Percentiles rank a stretch among this genome's conserved stretches.
Evolutionary conservation across 106 monocot genomes (phyloP).

Genomic region (Dendrobium officinale): DNA sequence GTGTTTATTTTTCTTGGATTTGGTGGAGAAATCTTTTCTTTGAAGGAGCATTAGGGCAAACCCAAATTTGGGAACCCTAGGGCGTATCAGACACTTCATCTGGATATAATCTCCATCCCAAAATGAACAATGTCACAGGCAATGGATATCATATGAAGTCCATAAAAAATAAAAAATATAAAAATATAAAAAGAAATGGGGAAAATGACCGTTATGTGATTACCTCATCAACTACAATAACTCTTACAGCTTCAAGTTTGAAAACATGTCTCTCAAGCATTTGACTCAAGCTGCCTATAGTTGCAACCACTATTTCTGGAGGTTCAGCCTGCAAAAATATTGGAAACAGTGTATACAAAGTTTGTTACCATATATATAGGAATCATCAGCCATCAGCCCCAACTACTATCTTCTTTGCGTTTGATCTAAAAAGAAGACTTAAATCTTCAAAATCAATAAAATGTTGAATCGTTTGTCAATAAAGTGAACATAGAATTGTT

Average conservation of each 20-base stretch:
- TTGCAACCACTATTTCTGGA: slow-evolving; percentile 85
- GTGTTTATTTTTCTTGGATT: too few relatives aligned
- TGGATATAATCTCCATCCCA: not conserved
- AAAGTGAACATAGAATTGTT: not conserved
- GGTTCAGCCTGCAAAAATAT: slow-evolving; percentile 78
- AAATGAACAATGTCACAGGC: not conserved
- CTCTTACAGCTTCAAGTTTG: slow-evolving; percentile 63
- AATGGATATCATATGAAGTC: not conserved
- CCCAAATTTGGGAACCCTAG: too few relatives aligned
- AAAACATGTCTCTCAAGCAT: slow-evolving; percentile 76
- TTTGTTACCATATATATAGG: not conserved
- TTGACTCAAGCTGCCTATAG: slow-evolving; percentile 72
- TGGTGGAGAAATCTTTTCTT: too few relatives aligned
- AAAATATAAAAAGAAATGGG: too few relatives aligned
- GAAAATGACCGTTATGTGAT: slow-evolving; percentile 6
- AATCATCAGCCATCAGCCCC: not conserved
- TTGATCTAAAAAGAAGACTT: not conserved
- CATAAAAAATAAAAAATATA: not conserved
- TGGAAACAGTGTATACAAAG: not conserved
- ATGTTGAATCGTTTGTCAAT: not conserved
- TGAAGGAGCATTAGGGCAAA: too few relatives aligned
- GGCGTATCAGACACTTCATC: too few relatives aligned
- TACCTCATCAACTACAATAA: slow-evolving; percentile 97
- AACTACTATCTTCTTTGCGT: not conserved
- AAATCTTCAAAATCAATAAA: not conserved